phyloP scores from a whole-genome alignment of 2,329 filamentous ascomycete genomes.

The Monilinia aucupariae region DNA sequence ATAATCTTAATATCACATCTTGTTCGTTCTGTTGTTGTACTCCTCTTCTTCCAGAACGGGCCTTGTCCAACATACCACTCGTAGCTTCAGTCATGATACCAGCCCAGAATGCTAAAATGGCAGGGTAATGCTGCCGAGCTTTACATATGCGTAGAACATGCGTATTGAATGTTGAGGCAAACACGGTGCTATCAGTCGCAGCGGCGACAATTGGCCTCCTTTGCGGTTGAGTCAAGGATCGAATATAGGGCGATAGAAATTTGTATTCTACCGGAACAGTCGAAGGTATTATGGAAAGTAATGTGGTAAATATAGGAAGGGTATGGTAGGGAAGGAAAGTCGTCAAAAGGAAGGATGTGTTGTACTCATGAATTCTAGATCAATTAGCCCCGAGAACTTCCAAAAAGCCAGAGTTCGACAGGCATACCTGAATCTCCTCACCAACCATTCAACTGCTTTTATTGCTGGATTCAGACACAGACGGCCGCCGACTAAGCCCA shows the following conservation, averaged over 20 bases:
- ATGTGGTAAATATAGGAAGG: conserved; percentile 74
- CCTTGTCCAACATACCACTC: conserved; percentile 72
- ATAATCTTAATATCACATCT: conserved; percentile 62
- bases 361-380: conserved; percentile 80
- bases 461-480: conserved; percentile 81
- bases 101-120: conserved; percentile 84
- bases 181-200: conserved; percentile 69
- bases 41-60: conserved; percentile 67
- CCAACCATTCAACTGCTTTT: conserved; percentile 90
- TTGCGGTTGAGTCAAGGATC: conserved; percentile 68
- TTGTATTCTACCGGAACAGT: conserved; percentile 69
- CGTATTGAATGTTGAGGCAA: conserved; percentile 70
- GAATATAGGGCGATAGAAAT: conserved; percentile 82
- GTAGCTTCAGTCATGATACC: conserved; percentile 81
- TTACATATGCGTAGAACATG: conserved; percentile 73
- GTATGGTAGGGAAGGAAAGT: conserved; percentile 92
- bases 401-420: not conserved
- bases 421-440: conserved; percentile 77
- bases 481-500: conserved; percentile 70
- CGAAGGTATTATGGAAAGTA: conserved; percentile 81
- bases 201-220: conserved; percentile 79
- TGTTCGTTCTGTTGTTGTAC: conserved; percentile 79
- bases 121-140: conserved; percentile 66
- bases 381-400: conserved; percentile 1
- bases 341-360: conserved; percentile 69